phyloP scores from a whole-genome alignment of 257 asterid genomes.

The Eustoma russellianum region DNA sequence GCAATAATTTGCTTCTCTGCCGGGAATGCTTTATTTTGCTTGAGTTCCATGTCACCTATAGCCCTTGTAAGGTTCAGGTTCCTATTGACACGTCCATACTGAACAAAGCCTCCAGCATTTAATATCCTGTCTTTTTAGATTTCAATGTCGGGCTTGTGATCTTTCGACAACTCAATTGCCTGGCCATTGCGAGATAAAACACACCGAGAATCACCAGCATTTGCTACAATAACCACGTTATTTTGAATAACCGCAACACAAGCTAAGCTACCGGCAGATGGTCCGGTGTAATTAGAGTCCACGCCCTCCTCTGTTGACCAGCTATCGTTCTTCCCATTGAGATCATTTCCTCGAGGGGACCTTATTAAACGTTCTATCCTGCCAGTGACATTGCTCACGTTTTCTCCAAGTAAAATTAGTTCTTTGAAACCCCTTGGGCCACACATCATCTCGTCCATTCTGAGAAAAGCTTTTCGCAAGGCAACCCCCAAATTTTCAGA shows the following conservation, averaged over 20 bases:
- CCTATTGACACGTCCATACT: constrained; percentile 90
- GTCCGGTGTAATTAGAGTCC: constrained; percentile 48
- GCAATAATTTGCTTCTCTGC: constrained; percentile 86
- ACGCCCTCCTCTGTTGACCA: constrained; percentile 57
- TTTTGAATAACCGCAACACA: constrained; percentile 65
- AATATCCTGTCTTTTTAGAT: constrained; percentile 70
- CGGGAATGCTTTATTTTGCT: constrained; percentile 73
- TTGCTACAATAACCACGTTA: constrained; percentile 63
- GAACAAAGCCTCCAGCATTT: constrained; percentile 91
- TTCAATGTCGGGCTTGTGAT: constrained; percentile 85
- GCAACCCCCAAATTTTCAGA: constrained; percentile 65
- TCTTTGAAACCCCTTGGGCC: constrained; percentile 63
- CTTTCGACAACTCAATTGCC: constrained; percentile 77
- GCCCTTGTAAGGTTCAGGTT: constrained; percentile 92
- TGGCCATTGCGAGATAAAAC: constrained; percentile 69
- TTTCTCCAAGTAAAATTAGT: constrained; percentile 46
- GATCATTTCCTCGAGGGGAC: constrained; percentile 34
- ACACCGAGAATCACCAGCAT: constrained; percentile 96
- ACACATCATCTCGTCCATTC: constrained; percentile 97
- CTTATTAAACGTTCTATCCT: constrained; percentile 30
- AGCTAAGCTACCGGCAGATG: constrained; percentile 83
- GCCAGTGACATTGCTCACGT: constrained; percentile 36
- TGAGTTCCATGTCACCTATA: constrained; percentile 88
- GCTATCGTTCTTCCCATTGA: constrained; percentile 22
- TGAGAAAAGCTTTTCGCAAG: constrained; percentile 66